A percentile compares a stretch with the other conserved stretches of the same genome.
phyloP scores from a whole-genome alignment of 371 early-diverging fungal species.

The Globomyces sp. region DNA sequence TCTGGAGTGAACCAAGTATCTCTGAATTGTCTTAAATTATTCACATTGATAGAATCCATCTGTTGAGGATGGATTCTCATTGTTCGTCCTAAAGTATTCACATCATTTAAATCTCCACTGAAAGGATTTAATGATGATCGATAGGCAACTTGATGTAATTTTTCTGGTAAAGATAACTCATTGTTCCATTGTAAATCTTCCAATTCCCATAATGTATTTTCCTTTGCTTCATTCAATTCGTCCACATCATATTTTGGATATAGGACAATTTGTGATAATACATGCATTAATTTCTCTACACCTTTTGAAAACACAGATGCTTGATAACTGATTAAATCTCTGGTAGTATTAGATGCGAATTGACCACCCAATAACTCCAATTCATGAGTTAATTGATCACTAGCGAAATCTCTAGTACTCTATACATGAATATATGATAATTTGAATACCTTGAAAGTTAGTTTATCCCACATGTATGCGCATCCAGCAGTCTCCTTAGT shows the following conservation, averaged over 20 bases:
- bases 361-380: conserved; percentile 89
- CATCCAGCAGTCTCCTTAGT: conserved; percentile 67
- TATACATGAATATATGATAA: conserved; percentile 11
- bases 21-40: conserved; percentile 66
- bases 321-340: conserved; percentile 94
- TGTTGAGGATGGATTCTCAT: conserved; percentile 64
- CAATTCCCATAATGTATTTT: conserved; percentile 80
- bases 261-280: conserved; percentile 79
- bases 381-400: conserved; percentile 69
- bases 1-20: conserved; percentile 83
- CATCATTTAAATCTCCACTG: conserved; percentile 25
- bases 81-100: conserved; percentile 83
- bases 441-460: conserved; percentile 72
- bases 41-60: conserved; percentile 66
- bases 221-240: conserved; percentile 82
- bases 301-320: conserved; percentile 86
- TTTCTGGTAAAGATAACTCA: conserved; percentile 83
- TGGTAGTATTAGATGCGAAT: conserved; percentile 82
- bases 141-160: conserved; percentile 83
- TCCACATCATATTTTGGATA: conserved; percentile 66
- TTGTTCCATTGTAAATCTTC: conserved; percentile 80
- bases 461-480: conserved; percentile 82
- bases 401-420: conserved; percentile 33
- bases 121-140: background rate
- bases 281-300: conserved; percentile 63